Evolutionary conservation across 495 filamentous ascomycete genomes (phyloP), one percentile per base, ranked within the genome.

Genomic region (Aspergillus indologenus): DNA sequence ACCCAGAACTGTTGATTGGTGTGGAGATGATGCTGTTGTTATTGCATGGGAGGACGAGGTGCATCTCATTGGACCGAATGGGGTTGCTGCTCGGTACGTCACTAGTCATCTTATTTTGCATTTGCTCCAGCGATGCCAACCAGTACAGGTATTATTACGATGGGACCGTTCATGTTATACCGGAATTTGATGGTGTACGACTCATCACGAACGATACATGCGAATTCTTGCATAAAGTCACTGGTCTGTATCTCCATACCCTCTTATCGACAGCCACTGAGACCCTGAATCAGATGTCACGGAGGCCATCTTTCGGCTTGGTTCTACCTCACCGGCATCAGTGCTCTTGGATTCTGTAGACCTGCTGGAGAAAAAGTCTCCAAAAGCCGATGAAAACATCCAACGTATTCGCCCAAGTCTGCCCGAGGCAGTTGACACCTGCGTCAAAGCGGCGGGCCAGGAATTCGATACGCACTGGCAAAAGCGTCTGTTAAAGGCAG

Each of bases 11-110:
- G 81, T 98, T 53, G 86, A 91, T 61, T 98, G 94, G 94, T 98
- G 94, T 72, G 93, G 94, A 17, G 95, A 96, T 59, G 91, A 97
- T 73, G 90, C 91, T 7, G 91, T 97, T 9, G 86, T 96, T 47
- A 84, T 98, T 59, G 91, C 91, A 15, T 98, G 94, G 94, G 94
- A 96, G 64, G 94, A 98, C 73, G 94, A 98, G 65, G 87, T 98
- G n/a, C 94, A 97, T 68, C 81, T 98, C 46, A 88, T 98, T 56
- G 92, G 92, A 1, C 91, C 91, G 0, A 87, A 86, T 50, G 91
- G 90, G 43, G 84, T 87, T 12, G 82, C 90, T 44, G 82, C 91
- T 34, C 86, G 84, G 81, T 84, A 70, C 63, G 75, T 50, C 45
- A 23, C 23, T 53, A 6, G 22, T 22, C 34, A 56, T 45, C 19